phyloP scores from a whole-genome alignment of 345 rosid species.

The Cardamine resedifolia region DNA sequence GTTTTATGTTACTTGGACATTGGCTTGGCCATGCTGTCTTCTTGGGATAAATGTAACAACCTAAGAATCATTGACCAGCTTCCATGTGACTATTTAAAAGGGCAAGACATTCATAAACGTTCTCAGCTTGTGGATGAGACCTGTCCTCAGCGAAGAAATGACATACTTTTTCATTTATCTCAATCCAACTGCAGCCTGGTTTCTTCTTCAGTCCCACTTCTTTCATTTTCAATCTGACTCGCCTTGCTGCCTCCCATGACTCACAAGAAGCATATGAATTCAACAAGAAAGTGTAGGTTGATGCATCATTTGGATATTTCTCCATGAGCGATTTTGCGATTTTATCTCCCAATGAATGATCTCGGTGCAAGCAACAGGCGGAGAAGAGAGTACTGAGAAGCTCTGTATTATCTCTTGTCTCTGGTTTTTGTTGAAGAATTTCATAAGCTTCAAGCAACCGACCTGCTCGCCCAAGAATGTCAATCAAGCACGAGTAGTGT shows the following conservation, averaged over 20 bases:
- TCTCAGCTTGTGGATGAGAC: slow-evolving; percentile 40
- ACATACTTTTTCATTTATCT: slow-evolving; percentile 51
- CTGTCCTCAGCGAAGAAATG: slow-evolving; percentile 53
- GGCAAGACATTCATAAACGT: slow-evolving; percentile 47
- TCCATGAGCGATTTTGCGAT: slow-evolving; percentile 45
- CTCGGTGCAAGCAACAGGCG: slow-evolving; percentile 54
- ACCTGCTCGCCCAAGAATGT: slow-evolving; percentile 72
- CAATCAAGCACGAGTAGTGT: slow-evolving; percentile 76
- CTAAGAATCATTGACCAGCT: slow-evolving; percentile 31
- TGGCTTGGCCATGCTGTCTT: neutral
- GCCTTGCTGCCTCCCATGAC: slow-evolving; percentile 63
- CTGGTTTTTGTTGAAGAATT: slow-evolving; percentile 43
- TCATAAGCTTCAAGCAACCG: slow-evolving; percentile 62
- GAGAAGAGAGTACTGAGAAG: slow-evolving; percentile 67
- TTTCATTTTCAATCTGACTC: slow-evolving; percentile 58
- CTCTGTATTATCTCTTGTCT: slow-evolving; percentile 45
- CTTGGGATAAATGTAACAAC: slow-evolving; percentile 8
- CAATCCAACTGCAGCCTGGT: slow-evolving; percentile 83
- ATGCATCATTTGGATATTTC: slow-evolving; percentile 51
- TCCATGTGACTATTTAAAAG: slow-evolving; percentile 56
- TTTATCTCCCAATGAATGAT: slow-evolving; percentile 51
- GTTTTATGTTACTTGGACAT: neutral
- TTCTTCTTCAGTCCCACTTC: slow-evolving; percentile 59
- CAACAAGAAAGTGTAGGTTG: slow-evolving; percentile 47
- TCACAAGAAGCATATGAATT: slow-evolving; percentile 54